Evolutionary conservation across 805 yeast genomes (phyloP), one percentile per base, ranked within the genome.

Genomic region (Sungouiozyma ichnusensis): DNA sequence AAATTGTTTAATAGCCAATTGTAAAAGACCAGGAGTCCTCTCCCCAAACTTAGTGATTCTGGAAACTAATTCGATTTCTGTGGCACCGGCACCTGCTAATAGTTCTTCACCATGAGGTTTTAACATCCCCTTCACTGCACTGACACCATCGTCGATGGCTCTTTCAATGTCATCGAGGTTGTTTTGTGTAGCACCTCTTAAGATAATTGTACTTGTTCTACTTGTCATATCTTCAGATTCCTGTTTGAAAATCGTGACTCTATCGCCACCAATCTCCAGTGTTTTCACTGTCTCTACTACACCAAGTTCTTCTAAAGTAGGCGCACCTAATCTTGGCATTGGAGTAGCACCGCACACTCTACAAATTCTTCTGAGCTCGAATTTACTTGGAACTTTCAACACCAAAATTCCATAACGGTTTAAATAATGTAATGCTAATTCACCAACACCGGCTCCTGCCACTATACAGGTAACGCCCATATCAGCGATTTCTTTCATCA

Each of bases 271-370:
- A 60, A 92, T 86, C 69, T 92, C 98, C 54, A 76, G 77, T 18
- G 95, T 82, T 67, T 85, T 94, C 39, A 92, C 90, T 24, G 81
- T 63, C 60, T 90, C 98, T 46, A 92, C 76, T 35, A 73, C 59
- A 42, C 98, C 98, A 71, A 85, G 76, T 65, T 90, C 97, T 57
- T 88, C 95, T 16, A 95, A 90, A 67, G 85, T 76, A 53, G 97
- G 97, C 2, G 96, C 94, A 49, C 95, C 95, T 44, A 88, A 72
- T 63, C 95, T 74, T 40, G 96, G 90, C 59, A 90, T 72, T 44
- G 97, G 97, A 20, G 97, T 83, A 36, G 97, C 97, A 38, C 97
- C 97, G 65, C 96, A 88, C 15, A 92, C 97, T 62, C 95, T 82
- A 57, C 94, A 83, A 47, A 92, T 71, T 63, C 98, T 79, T 71